A percentile compares a stretch with the other conserved stretches of the same genome.
Evolutionary conservation across 2,329 filamentous ascomycete genomes (phyloP).

Genomic region (Coleophoma eucalyptorum): DNA sequence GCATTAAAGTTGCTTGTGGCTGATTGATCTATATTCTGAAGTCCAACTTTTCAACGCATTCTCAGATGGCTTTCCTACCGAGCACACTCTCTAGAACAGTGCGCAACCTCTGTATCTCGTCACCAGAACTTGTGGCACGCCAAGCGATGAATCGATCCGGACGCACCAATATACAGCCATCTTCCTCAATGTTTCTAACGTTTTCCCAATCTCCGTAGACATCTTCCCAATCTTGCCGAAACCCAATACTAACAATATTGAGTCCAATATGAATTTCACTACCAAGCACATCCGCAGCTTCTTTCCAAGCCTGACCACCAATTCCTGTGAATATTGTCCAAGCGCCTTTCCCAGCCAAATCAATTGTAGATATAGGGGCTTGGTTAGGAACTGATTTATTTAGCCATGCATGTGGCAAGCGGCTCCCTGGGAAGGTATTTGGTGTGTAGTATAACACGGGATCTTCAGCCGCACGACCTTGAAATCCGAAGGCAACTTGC

Average conservation of each 20-base stretch:
- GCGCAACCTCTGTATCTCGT: not conserved
- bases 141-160: slow-evolving; percentile 40
- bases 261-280: slow-evolving; percentile 39
- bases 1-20: too few relatives aligned
- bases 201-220: slow-evolving; percentile 55
- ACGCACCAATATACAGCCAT: slow-evolving; percentile 50
- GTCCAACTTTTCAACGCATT: too few relatives aligned
- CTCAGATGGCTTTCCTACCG: not conserved
- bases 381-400: slow-evolving; percentile 38
- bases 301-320: slow-evolving; percentile 48
- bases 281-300: slow-evolving; percentile 31
- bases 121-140: not conserved
- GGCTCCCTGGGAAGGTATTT: slow-evolving; percentile 19
- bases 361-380: slow-evolving; percentile 47
- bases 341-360: slow-evolving; percentile 50
- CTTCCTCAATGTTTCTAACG: slow-evolving; percentile 47
- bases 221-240: slow-evolving; percentile 54
- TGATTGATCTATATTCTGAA: too few relatives aligned
- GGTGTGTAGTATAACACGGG: slow-evolving; percentile 38
- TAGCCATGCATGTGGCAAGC: slow-evolving; percentile 57
- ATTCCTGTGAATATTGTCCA: slow-evolving; percentile 48
- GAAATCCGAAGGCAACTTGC: slow-evolving; percentile 43
- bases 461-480: slow-evolving; percentile 54
- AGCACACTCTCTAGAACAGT: not conserved
- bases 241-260: slow-evolving; percentile 47